phyloP scores from a whole-genome alignment of 805 yeast genomes.

The Metschnikowia koreensis region DNA sequence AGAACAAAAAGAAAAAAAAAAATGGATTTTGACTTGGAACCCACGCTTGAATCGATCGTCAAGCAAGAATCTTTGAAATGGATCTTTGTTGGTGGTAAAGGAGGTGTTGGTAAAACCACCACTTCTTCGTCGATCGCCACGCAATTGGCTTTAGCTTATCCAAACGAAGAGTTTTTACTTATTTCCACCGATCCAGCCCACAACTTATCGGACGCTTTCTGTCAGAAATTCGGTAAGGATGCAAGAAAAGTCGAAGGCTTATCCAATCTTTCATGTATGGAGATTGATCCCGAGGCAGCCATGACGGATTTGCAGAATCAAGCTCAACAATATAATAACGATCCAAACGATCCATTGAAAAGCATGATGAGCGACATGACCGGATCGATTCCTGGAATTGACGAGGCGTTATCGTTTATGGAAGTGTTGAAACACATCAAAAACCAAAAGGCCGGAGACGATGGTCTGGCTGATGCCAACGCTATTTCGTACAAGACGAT shows the following conservation, averaged over 20 bases:
- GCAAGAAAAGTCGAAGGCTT: slow-evolving; percentile 92
- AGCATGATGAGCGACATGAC: slow-evolving; percentile 87
- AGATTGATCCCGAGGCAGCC: slow-evolving; percentile 94
- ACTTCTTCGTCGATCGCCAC: slow-evolving; percentile 94
- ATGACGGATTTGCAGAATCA: slow-evolving; percentile 77
- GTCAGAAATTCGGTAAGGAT: slow-evolving; percentile 96
- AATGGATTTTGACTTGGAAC: slow-evolving; percentile 65
- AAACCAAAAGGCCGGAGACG: slow-evolving; percentile 47
- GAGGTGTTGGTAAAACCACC: slow-evolving; percentile 99
- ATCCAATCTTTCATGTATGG: slow-evolving; percentile 91
- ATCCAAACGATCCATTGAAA: slow-evolving; percentile 61
- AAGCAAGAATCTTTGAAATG: slow-evolving; percentile 73
- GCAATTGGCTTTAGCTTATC: slow-evolving; percentile 84
- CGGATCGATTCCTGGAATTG: slow-evolving; percentile 95
- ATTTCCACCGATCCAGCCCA: slow-evolving; percentile 99
- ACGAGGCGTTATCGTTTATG: slow-evolving; percentile 96
- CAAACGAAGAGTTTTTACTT: slow-evolving; percentile 74
- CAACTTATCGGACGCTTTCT: slow-evolving; percentile 95
- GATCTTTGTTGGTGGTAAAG: slow-evolving; percentile 99
- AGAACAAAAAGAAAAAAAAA: not conserved
- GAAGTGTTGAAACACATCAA: slow-evolving; percentile 97
- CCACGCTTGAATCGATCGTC: slow-evolving; percentile 66
- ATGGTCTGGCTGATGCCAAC: slow-evolving; percentile 18
- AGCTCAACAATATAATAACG: slow-evolving; percentile 54
- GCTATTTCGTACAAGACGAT: slow-evolving; percentile 67